These are phyloP conservation scores for Mollisiaceae sp. DNA, from an alignment of 2,329 filamentous ascomycete genomes.

Conservation along the genomic window DNA sequence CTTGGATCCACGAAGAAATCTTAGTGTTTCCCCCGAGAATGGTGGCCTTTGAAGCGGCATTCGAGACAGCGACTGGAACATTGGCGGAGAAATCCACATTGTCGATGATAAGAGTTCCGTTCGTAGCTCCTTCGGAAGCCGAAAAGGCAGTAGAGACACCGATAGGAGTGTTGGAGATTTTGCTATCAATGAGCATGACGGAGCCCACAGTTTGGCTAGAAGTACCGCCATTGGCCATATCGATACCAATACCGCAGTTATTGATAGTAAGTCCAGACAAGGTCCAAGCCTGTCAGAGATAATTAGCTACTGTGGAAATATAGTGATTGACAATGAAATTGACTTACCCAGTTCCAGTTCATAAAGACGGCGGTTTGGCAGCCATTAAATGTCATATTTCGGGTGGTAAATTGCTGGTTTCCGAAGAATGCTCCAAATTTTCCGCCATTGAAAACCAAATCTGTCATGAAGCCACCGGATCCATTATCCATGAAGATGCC, in stretches of 20 bases:
- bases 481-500: slow-evolving; percentile 88
- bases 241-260: slow-evolving; percentile 75
- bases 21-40: slow-evolving; percentile 73
- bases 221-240: slow-evolving; percentile 71
- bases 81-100: slow-evolving; percentile 81
- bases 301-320: not conserved
- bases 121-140: slow-evolving; percentile 65
- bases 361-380: slow-evolving; percentile 85
- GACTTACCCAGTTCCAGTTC: slow-evolving; percentile 81
- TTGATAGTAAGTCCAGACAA: slow-evolving; percentile 79
- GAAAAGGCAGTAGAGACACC: slow-evolving; percentile 80
- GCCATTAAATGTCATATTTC: slow-evolving; percentile 81
- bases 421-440: slow-evolving; percentile 79
- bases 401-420: slow-evolving; percentile 85
- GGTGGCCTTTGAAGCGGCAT: slow-evolving; percentile 57
- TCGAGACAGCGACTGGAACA: slow-evolving; percentile 69
- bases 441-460: slow-evolving; percentile 84
- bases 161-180: slow-evolving; percentile 74
- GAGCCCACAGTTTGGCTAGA: slow-evolving; percentile 82
- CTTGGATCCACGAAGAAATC: slow-evolving; percentile 78
- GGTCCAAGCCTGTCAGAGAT: slow-evolving; percentile 60
- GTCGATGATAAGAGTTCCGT: slow-evolving; percentile 83
- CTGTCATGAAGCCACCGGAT: slow-evolving; percentile 82
- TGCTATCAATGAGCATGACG: slow-evolving; percentile 81
- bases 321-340: not conserved